Evolutionary conservation across 2,329 filamentous ascomycete species (phyloP), one percentile per base, ranked within the genome.

Genomic region (Cordyceps pruinosa): DNA sequence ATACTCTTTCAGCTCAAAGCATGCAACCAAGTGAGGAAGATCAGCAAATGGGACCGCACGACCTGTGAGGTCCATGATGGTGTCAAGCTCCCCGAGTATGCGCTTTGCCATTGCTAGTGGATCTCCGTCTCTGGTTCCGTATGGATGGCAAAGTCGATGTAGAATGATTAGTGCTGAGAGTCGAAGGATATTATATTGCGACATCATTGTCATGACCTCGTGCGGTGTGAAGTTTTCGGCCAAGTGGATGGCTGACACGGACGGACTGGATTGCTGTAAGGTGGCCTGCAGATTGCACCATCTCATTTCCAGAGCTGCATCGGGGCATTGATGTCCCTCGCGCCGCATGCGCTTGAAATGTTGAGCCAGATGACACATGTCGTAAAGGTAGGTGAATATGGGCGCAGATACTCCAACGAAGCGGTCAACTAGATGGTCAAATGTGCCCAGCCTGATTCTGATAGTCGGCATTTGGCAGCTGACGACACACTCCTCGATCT

Each of bases 341-440:
- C 17, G n/a, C 9, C 48, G 48, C 17, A 28, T 13, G 4, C 13
- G n/a, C 25, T 34, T 30, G 19, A 57, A 23, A 5, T 57, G 23
- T 35, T 58, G 34, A 23, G 52, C 45, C 21, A 59, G 7, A 6
- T 51, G n/a, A 26, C 57, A 59, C 4, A 59, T 21, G 15, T 59
- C 57, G 46, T 59, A 57, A 10, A 57, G 52, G 17, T 59, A n/a
- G 5, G 45, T 42, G 10, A 59, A 45, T 17, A 59, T 52, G 9
- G 57, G 58, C 7, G 54, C 35, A n/a, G 58, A 59, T 17, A 59
- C 23, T 15, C 58, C 58, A 45, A n/a, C 52, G 17, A 59, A 59
- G 15, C 58, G 53, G 32, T 59, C 58, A 1, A 59, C 53, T 7
- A 47, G 37, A 5, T 53, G 25, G 17, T 37, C 39, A 50, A 54